Conservation (phyloP, 2,329 filamentous ascomycete species). For the Graphilbum sp. region DNA sequence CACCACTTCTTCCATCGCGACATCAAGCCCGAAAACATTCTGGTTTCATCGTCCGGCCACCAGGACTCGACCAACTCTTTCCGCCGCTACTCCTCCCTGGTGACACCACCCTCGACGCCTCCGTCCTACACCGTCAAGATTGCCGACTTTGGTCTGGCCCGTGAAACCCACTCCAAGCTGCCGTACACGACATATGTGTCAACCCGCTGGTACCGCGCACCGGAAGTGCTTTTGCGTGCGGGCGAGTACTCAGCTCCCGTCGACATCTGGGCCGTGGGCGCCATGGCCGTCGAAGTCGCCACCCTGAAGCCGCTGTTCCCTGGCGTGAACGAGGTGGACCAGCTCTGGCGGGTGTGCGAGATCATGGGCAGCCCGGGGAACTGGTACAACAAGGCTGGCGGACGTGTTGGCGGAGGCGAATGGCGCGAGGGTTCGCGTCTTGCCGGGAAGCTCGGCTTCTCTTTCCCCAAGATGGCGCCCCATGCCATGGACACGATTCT, state of each 20-base stretch:
- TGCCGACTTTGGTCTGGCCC: conserved; percentile 92
- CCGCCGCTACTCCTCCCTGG: conserved; percentile 78
- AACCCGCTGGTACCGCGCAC: conserved; percentile 93
- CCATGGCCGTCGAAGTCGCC: conserved; percentile 96
- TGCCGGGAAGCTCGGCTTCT: conserved; percentile 92
- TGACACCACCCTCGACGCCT: conserved; percentile 89
- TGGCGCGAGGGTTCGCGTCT: conserved; percentile 91
- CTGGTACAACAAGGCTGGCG: conserved; percentile 88
- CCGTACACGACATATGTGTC: conserved; percentile 98
- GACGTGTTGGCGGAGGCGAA: conserved; percentile 80
- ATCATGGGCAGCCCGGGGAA: conserved; percentile 98
- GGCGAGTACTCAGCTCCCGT: conserved; percentile 96
- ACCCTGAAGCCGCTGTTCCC: conserved; percentile 95
- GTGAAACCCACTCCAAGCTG: conserved; percentile 89
- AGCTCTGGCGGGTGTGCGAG: conserved; percentile 97
- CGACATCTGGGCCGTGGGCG: conserved; percentile 95
- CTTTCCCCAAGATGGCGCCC: conserved; percentile 98
- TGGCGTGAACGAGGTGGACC: conserved; percentile 94
- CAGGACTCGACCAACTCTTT: conserved; percentile 74
- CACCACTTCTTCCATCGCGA: conserved; percentile 98
- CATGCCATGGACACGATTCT: conserved; percentile 93
- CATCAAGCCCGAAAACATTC: conserved; percentile 97
- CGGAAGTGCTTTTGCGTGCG: conserved; percentile 82
- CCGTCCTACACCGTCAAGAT: conserved; percentile 95
- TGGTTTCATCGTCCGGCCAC: conserved; percentile 79